phyloP scores from a whole-genome alignment of 2,329 filamentous ascomycete species.

The Penicillium expansum region DNA sequence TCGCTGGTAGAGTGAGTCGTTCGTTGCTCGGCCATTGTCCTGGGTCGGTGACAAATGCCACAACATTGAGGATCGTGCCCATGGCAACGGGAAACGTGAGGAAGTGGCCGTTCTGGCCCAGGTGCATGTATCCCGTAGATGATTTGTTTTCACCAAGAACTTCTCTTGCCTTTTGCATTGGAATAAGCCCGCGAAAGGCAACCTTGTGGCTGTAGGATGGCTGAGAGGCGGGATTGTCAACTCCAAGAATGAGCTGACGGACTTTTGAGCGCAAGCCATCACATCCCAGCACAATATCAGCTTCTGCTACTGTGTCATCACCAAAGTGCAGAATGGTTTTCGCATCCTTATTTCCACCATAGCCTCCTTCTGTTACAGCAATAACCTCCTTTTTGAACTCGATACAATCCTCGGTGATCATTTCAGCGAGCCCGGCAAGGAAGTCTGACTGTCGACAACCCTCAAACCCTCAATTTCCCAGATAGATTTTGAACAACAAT shows the following conservation, averaged over 20 bases:
- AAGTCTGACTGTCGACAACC: too few relatives aligned
- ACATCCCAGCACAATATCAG: conserved; percentile 17
- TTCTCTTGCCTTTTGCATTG: neutral
- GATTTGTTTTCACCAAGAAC: neutral
- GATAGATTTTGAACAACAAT: too few relatives aligned
- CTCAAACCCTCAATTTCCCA: too few relatives aligned
- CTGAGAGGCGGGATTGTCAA: conserved; percentile 1
- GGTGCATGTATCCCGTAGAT: neutral
- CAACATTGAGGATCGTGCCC: conserved; percentile 24
- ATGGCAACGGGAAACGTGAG: conserved; percentile 18
- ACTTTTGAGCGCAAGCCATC: conserved; percentile 20
- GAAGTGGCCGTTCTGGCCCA: neutral
- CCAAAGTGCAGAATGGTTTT: neutral
- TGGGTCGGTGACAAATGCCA: conserved; percentile 24
- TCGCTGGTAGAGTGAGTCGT: neutral
- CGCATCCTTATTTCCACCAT: neutral
- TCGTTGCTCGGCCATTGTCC: conserved; percentile 16
- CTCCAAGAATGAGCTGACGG: conserved; percentile 3
- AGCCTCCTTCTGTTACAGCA: too few relatives aligned
- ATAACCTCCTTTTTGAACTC: too few relatives aligned
- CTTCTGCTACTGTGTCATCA: conserved; percentile 1
- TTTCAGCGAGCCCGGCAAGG: too few relatives aligned
- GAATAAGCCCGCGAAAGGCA: neutral
- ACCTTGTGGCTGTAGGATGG: neutral
- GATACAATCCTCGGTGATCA: too few relatives aligned